Evolutionary conservation across 306 rosid species (phyloP).

Genomic region (Abrus precatorius): DNA sequence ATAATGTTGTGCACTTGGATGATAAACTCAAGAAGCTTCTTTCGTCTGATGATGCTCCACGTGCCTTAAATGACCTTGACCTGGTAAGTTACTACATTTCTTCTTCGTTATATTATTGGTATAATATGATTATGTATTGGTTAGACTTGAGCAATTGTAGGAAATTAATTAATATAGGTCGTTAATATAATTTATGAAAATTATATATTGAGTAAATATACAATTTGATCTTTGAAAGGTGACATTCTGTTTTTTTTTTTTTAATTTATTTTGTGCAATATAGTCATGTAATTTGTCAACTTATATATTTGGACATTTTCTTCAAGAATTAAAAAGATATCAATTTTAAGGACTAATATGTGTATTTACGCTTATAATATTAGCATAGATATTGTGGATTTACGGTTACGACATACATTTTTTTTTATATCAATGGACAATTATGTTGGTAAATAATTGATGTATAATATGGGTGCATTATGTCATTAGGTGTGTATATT

Average conservation of each 20-base stretch:
- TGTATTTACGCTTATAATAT: no score
- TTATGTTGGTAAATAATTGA: not conserved
- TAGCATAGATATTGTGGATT: not conserved
- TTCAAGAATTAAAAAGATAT: no score
- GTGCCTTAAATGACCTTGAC: conserved; percentile 70
- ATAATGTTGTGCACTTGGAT: conserved; percentile 45
- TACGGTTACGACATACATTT: not conserved
- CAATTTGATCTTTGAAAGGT: no score
- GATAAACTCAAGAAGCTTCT: conserved; percentile 53
- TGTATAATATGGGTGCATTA: not conserved
- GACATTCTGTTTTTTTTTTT: no score
- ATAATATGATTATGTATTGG: not conserved
- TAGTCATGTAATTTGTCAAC: no score
- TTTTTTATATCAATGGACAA: not conserved
- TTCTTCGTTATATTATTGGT: not conserved
- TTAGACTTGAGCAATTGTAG: not conserved
- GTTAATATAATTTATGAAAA: no score
- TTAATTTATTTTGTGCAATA: no score
- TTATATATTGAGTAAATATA: no score
- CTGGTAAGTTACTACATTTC: conserved; percentile 59
- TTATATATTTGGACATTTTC: no score
- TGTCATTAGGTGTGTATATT: not conserved
- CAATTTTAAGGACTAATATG: no score
- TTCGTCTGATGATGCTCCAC: conserved; percentile 37
- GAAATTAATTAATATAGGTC: not conserved